Conservation (phyloP, 768 basidiomycete species). For the Termitomyces sp. region DNA sequence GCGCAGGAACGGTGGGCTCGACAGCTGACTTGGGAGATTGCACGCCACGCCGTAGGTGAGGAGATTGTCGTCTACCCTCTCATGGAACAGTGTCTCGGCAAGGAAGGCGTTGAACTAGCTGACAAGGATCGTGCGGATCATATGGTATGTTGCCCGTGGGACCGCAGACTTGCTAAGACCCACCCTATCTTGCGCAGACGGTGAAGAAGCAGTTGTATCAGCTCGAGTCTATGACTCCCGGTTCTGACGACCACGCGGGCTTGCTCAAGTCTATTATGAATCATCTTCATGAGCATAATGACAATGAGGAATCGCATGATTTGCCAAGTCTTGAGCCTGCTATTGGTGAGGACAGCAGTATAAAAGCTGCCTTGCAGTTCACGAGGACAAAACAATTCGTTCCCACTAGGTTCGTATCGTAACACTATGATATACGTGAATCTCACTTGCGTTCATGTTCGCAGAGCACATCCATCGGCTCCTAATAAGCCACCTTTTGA, state of each 20-base stretch:
- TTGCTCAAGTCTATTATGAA: slow-evolving; percentile 41
- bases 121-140: slow-evolving; percentile 55
- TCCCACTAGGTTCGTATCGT: slow-evolving; percentile 44
- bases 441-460: neutral
- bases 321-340: slow-evolving; percentile 46
- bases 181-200: neutral
- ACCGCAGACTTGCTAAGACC: no score
- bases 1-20: slow-evolving; percentile 48
- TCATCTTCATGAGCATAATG: slow-evolving; percentile 46
- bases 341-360: slow-evolving; percentile 38
- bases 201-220: slow-evolving; percentile 20
- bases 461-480: slow-evolving; percentile 42
- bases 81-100: slow-evolving; percentile 52
- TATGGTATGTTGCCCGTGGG: slow-evolving; percentile 38
- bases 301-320: slow-evolving; percentile 53
- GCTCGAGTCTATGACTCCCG: slow-evolving; percentile 39
- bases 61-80: slow-evolving; percentile 62
- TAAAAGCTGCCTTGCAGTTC: slow-evolving; percentile 41
- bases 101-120: slow-evolving; percentile 42
- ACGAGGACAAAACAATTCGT: slow-evolving; percentile 55
- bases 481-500: slow-evolving; percentile 59
- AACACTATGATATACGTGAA: rapidly evolving
- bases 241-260: slow-evolving; percentile 35
- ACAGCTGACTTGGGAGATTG: slow-evolving; percentile 57
- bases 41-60: slow-evolving; percentile 55